Base-by-base conservation (phyloP, 495 filamentous ascomycete species). In the Penicillium nucicola region DNA sequence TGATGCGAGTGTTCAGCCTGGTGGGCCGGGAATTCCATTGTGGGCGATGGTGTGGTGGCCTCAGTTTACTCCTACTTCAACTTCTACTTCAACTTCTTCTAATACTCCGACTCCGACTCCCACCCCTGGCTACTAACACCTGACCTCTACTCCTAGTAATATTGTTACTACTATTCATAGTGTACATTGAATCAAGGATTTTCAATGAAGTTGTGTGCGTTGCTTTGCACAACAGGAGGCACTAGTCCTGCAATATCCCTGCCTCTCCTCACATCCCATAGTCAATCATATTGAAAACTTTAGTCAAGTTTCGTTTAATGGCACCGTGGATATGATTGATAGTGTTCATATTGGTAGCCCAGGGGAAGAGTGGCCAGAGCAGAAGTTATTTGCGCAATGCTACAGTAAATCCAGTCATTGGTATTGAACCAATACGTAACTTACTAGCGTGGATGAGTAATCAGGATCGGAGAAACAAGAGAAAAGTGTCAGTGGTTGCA, bases 21-120 rank as follows among this genome's bases (percentile, higher is more conserved):
- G 50, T 33, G 64, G 64, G 3, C 40, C 58, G 4, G 61, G 64
- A 2, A 32, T 69, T 6, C 43, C 57, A 0, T 17, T 69, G 2
- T 69, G 53, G 50, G 64, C 61, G 6, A 69, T 69, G 66, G 60
- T 69, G 0, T 63, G 64, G 64, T 64, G 64, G 61, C 64, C 64
- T 28, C 40, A 45, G 19, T 28, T 28, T n/a, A 11, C 11, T 42
- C 25, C 44, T 35, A 19, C 15, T n/a, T n/a, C n/a, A n/a, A n/a
- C n/a, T n/a, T n/a, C n/a, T n/a, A n/a, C n/a, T n/a, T n/a, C n/a
- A n/a, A n/a, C n/a, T n/a, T n/a, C n/a, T n/a, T n/a, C n/a, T n/a
- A n/a, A n/a, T n/a, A n/a, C n/a, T n/a, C n/a, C n/a, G n/a, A 11
- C 11, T 42, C 25, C 44, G 30, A 19, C 15, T 30, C 14, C 7